Evolutionary conservation across 495 filamentous ascomycete species (phyloP).

Genomic region (Penicillium ochrochloron): DNA sequence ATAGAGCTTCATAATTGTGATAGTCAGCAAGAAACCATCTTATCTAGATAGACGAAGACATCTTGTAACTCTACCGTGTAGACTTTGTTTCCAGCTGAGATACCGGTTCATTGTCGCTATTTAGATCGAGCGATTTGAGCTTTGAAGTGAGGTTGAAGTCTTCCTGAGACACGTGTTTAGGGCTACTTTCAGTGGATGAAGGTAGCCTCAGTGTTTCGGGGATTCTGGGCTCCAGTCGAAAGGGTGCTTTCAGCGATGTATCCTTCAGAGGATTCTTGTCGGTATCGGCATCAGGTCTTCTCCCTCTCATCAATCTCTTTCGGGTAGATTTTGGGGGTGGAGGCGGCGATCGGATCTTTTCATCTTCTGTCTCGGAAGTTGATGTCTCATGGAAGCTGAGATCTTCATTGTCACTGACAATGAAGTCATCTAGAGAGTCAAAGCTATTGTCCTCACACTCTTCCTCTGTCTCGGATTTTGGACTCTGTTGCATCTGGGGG

Average conservation of each 20-base stretch:
- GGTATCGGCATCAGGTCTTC: conserved; percentile 31
- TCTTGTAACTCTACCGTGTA: conserved; percentile 28
- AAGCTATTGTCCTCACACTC: conserved; percentile 38
- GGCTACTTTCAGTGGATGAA: conserved; percentile 18
- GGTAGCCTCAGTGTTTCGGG: conserved; percentile 26
- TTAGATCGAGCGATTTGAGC: conserved; percentile 29
- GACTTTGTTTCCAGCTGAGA: conserved; percentile 28
- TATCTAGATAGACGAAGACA: conserved; percentile 24
- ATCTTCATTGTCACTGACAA: conserved; percentile 54
- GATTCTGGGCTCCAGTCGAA: conserved; percentile 28
- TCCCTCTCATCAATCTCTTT: conserved; percentile 44
- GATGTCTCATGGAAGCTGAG: conserved; percentile 46
- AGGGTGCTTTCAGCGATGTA: conserved; percentile 19
- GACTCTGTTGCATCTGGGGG: conserved; percentile 21
- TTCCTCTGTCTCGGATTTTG: conserved; percentile 25
- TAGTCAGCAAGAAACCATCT: conserved; percentile 11
- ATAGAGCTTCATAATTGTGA: conserved; percentile 22
- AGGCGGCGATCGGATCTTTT: conserved; percentile 29
- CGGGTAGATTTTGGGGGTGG: conserved; percentile 34
- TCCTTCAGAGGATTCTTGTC: conserved; percentile 23
- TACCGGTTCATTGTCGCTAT: conserved; percentile 31
- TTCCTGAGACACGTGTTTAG: conserved; percentile 31
- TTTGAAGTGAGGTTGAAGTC: conserved; percentile 33
- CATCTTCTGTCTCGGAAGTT: conserved; percentile 38
- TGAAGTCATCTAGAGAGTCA: conserved; percentile 49